A percentile compares a stretch with the other conserved stretches of the same genome.
Evolutionary conservation across 768 basidiomycete species (phyloP).

Genomic region (Calvatia gigantea): DNA sequence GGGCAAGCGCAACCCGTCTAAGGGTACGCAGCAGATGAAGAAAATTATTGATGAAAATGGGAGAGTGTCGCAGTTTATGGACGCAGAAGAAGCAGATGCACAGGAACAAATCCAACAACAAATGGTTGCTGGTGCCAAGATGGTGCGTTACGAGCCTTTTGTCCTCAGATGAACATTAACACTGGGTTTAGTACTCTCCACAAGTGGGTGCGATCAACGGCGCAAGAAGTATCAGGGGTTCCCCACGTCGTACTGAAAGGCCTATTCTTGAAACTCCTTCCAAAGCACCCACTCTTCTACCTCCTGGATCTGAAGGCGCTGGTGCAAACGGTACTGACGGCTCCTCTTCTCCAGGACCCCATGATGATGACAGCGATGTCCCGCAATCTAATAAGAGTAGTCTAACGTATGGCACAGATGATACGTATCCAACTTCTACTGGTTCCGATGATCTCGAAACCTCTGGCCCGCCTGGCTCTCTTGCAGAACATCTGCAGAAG

Average conservation of each 20-base stretch:
- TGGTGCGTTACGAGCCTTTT: conserved; percentile 42
- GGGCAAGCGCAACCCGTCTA: conserved; percentile 27
- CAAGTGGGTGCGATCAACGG: conserved; percentile 57
- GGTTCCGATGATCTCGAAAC: conserved; percentile 32
- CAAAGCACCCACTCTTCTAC: conserved; percentile 38
- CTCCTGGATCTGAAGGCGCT: conserved; percentile 42
- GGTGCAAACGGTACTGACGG: conserved; percentile 34
- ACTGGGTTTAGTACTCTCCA: conserved; percentile 53
- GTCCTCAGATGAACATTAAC: conserved; percentile 5
- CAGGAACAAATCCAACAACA: conserved; percentile 87
- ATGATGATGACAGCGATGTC: conserved; percentile 55
- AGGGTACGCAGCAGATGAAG: conserved; percentile 28
- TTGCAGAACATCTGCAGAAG: conserved; percentile 61
- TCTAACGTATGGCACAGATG: conserved; percentile 43
- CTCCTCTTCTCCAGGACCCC: conserved; percentile 38
- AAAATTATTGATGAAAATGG: conserved; percentile 42
- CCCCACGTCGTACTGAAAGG: conserved; percentile 57
- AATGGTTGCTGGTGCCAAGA: conserved; percentile 66
- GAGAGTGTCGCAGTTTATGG: conserved; percentile 81
- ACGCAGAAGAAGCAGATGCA: conserved; percentile 80
- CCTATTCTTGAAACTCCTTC: conserved; percentile 37
- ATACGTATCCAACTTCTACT: conserved; percentile 54
- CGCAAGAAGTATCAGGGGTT: conserved; percentile 66
- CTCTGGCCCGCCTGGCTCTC: conserved; percentile 41
- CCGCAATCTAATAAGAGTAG: conserved; percentile 42